Evolutionary conservation across 768 basidiomycete genomes (phyloP), one percentile per base, ranked within the genome.

Genomic region (Arthromyces matolae): DNA sequence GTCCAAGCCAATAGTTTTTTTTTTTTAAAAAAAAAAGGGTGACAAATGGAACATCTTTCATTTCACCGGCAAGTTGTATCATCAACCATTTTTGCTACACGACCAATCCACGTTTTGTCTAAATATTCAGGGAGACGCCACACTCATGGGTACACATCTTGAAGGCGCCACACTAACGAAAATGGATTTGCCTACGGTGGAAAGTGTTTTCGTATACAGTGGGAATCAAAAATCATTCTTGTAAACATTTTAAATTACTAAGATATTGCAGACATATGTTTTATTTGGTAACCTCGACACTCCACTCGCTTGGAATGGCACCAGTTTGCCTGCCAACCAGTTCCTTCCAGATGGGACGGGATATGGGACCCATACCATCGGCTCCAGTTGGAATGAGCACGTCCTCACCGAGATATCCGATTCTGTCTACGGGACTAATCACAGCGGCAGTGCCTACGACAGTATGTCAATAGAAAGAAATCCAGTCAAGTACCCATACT

Each of bases 311-410:
- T 35, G 78, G 70, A 47, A 92, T 83, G 52, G 69, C 66, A 4
- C 92, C 92, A 52, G 81, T 84, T 67, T 95, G 91, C 45, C 89
- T 82, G 71, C 76, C 89, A 24, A 83, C 73, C n/a, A 96, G 73
- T 55, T 83, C 79, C 42, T 76, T 76, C 66, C 84, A 80, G 31
- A 95, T 72, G 14, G 80, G 81, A 12, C 78, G 73, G 9, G 87
- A 88, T 12, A 96, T 74, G 0, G 83, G 82, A 0, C 92, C 92
- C 81, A 93, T 81, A 0, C 90, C 91, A 51, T 81, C 84, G 46
- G 70, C 67, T 14, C 83, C 80, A 9, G 76, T 79, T 0, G 85
- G 87, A 31, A 92, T 73, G 23, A 63, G 64, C 34, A 89, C 70
- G 46, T 84, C 83, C 57, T 76, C 70, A 16, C 80, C 83, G 25